Base-by-base conservation (phyloP, 352 stramenopile species). In the Salisapilia sapeloensis region DNA sequence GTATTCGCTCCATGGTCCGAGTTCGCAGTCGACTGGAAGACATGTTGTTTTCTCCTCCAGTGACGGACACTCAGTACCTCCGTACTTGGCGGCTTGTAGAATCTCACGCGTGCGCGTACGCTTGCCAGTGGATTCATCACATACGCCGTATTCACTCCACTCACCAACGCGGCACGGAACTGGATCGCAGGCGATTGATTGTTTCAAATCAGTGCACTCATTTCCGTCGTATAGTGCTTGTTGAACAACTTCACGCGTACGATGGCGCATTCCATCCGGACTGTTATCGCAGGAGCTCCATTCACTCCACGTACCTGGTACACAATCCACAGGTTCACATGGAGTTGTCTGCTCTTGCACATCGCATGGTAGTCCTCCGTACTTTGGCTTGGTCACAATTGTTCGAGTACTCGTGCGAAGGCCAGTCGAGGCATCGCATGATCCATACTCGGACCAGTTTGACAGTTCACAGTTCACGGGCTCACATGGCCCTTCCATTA, bases 81-180 rank as follows among this genome's bases (percentile, higher is more conserved):
- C 59, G 21, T 67, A 44, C 5, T 44, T 43, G 20, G 49, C 9
- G 0, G 32, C 23, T 12, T 48, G 45, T 0, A 38, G 50, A 0
- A 65, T 42, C 0, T 23, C 38, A 3, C 67, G 56, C 7, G 31
- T 52, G 4, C 56, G 48, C 16, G 62, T 45, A 16, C 55, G 53
- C 12, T 62, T 24, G 4, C 55, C 48, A 16, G 69, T 61, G 19
- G 69, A 50, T n/a, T 44, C 54, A 15, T 76, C 58, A 21, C 66
- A 83, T 9, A 45, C 53, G 1, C 44, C 69, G 62, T 63, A 82
- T 0, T 42, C 23, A 0, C 40, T 57, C 60, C 60, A 82, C 14
- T 60, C 42, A 2, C 46, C 30, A 1, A 75, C 35, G 0, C 19
- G 31, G 31, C 66, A 82, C 17, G 39, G 14, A 4, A 76, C 45